These are phyloP conservation scores for Backusella macrospora DNA, from an alignment of 192 early-diverging fungal species.

Conservation along the genomic window DNA sequence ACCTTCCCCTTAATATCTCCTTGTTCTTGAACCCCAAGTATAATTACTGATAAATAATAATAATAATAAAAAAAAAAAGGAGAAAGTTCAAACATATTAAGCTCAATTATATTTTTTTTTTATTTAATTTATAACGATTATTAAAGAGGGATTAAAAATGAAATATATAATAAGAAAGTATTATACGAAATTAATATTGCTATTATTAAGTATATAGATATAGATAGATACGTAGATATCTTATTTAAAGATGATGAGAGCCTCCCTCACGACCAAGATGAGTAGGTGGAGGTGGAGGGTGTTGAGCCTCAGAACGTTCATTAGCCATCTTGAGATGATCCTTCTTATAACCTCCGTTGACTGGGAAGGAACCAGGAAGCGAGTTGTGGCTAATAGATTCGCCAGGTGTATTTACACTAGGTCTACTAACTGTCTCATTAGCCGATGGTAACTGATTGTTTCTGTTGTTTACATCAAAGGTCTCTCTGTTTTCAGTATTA, in stretches of 20 bases:
- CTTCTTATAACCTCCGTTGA: background rate
- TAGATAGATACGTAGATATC: no score
- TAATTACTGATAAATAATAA: background rate
- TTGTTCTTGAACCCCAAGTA: background rate
- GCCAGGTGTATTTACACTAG: background rate
- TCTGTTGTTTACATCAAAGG: background rate
- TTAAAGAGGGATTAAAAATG: slow-evolving; percentile 6
- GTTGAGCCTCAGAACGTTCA: background rate
- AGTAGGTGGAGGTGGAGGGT: slow-evolving; percentile 2
- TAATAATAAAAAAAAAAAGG: slow-evolving; percentile 4
- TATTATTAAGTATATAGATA: no score
- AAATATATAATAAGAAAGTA: background rate
- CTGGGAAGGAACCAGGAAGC: slow-evolving; percentile 3
- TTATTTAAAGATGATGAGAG: background rate
- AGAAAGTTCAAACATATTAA: background rate
- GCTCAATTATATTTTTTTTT: background rate
- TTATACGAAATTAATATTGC: background rate
- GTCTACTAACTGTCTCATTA: background rate
- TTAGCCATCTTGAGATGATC: background rate
- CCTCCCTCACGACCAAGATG: background rate
- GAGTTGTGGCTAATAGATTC: slow-evolving; percentile 3
- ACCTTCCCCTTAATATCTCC: background rate
- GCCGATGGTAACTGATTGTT: background rate
- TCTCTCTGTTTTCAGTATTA: background rate
- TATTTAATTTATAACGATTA: background rate